Evolutionary conservation across 2,329 filamentous ascomycete species (phyloP), one percentile per base, ranked within the genome.

Genomic region (Fusarium sp.): DNA sequence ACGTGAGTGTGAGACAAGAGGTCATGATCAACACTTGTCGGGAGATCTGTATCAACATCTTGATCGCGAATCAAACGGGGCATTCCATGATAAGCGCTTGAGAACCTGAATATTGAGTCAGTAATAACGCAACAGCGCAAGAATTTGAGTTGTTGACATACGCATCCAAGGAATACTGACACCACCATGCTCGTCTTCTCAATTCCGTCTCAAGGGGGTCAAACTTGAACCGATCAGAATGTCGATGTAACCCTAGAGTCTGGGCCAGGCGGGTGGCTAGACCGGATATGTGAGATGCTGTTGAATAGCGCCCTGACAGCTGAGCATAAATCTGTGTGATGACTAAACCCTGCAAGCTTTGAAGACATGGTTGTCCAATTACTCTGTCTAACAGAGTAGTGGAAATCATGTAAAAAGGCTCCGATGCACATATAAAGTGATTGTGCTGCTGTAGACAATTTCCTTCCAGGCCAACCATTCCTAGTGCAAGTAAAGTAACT

Each of bases 161-260:
- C 71, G 62, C 46, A 20, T 75, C 73, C 7, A 74, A 63, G 5
- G 72, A 64, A 43, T 73, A 75, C 22, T 74, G 72, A 7, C 71
- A 74, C 73, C 71, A 75, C 72, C 73, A 75, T 5, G 67, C 62
- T 7, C 72, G 58, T 5, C 72, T 62, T 30, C 73, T 45, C 2
- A 74, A 51, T 17, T 74, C 71, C 1, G 72, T 75, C 28, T 74
- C 72, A 4, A 73, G 57, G 2, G 73, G 72, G 7, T 73, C 67
- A 11, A 74, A 74, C 14, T 68, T 74, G 62, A 74, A 75, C 4
- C 73, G 60, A 22, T 72, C 65, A 3, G 71, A 72, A 51, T 74
- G 72, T 4, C 73, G 62, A 44, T 75, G 73, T 0, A 75, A 54
- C 7, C 73, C 72, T 4, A 74, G 32, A 3, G 62, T 70, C 30